Percentiles rank a stretch among this genome's conserved stretches.
These are phyloP conservation scores for Trametes maxima DNA, from an alignment of 768 basidiomycete species.

Conservation along the genomic window DNA sequence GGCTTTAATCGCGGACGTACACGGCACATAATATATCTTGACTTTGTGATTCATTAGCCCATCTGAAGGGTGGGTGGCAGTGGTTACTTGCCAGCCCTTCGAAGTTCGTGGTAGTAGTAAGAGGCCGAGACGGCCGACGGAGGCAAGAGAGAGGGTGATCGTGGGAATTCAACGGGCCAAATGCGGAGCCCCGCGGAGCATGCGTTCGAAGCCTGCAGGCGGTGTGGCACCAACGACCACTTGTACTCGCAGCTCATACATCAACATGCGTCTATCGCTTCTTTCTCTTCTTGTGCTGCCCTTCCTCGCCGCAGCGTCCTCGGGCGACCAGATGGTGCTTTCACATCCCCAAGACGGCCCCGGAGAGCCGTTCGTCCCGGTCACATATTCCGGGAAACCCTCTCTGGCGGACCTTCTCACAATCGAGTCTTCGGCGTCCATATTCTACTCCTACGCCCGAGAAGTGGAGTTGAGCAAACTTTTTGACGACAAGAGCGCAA, in stretches of 20 bases:
- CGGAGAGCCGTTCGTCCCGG: conserved; percentile 36
- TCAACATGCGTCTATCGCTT: conserved; percentile 25
- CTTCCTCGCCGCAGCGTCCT: conserved; percentile 34
- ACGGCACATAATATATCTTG: too few species aligned
- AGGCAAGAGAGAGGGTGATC: background rate
- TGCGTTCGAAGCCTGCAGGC: background rate
- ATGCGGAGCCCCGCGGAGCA: background rate
- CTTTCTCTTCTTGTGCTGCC: conserved; percentile 36
- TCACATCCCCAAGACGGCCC: conserved; percentile 20
- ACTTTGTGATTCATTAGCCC: too few species aligned
- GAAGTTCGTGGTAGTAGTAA: too few species aligned
- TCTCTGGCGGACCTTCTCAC: conserved; percentile 77
- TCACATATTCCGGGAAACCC: conserved; percentile 47
- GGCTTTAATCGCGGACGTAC: too few species aligned
- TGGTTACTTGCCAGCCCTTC: too few species aligned
- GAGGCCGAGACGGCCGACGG: too few species aligned
- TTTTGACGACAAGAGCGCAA: conserved; percentile 39
- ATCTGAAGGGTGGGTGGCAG: conserved; percentile 18
- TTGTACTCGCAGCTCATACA: background rate
- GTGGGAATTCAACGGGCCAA: background rate
- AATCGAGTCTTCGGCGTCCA: conserved; percentile 72
- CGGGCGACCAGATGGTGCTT: conserved; percentile 33
- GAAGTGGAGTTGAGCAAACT: conserved; percentile 62
- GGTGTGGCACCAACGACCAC: conserved; percentile 1
- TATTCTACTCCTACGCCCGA: conserved; percentile 83